Conservation (phyloP, 495 filamentous ascomycete genomes). For the Usnea hakonensis region DNA sequence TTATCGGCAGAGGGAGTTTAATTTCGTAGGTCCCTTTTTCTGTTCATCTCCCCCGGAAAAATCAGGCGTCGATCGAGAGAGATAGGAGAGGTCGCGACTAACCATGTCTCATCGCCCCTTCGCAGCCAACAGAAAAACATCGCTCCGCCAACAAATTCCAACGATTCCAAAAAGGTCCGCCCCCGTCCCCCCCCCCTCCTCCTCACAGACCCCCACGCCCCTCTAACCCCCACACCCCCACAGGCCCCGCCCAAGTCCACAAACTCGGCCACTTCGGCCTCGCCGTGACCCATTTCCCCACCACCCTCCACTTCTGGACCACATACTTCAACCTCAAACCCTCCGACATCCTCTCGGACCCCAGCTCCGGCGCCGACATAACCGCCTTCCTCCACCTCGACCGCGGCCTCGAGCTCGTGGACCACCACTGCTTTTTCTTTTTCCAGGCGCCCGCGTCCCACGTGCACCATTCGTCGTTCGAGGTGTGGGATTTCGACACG, state of each 20-base stretch:
- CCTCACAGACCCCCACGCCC: constrained; percentile 18
- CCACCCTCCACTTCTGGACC: constrained; percentile 54
- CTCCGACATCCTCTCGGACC: constrained; percentile 23
- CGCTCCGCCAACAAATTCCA: constrained; percentile 7
- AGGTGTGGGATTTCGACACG: constrained; percentile 69
- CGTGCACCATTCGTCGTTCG: constrained; percentile 66
- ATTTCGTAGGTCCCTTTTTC: constrained; percentile 1
- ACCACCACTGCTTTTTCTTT: constrained; percentile 73
- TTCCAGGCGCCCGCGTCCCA: constrained; percentile 45
- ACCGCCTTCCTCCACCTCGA: constrained; percentile 60
- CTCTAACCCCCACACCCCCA: constrained; percentile 32
- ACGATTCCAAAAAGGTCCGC: constrained; percentile 9
- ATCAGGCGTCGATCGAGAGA: no score
- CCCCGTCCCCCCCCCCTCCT: constrained; percentile 18
- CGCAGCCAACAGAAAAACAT: constrained; percentile 9
- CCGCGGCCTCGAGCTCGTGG: constrained; percentile 49
- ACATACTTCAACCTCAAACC: constrained; percentile 61
- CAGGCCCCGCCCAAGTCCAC: constrained; percentile 60
- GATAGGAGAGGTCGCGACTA: neutral
- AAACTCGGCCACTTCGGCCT: constrained; percentile 71
- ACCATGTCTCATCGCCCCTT: neutral
- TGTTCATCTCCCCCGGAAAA: no score
- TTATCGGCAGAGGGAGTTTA: neutral
- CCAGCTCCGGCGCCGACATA: constrained; percentile 33
- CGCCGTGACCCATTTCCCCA: constrained; percentile 52